Base-by-base conservation (phyloP, 331 rosid species). In the Acacia concinna region DNA sequence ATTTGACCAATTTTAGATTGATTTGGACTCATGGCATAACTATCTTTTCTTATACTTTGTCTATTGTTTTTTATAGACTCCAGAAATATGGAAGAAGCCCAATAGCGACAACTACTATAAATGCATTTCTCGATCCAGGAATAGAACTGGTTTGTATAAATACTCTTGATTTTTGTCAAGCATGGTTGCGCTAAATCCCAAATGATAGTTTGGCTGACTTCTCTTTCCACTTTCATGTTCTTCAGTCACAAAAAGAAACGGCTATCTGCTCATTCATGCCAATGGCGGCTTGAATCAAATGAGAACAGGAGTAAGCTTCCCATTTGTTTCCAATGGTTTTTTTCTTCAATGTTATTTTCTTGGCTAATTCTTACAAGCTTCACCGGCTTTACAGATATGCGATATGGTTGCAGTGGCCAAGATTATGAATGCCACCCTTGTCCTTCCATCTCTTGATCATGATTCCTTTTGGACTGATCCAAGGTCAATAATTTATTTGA, bases 361-460 rank as follows among this genome's bases (percentile, higher is more conserved):
- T 8, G 4, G 78, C 86, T 90, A 75, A 89, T 71, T 23, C 63
- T 15, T 30, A 37, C 9, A 78, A 81, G n/a, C 20, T 35, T 62
- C 25, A 75, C 38, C 76, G 78, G 71, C 68, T 31, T 69, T 82
- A 85, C 94, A 96, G 99, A 93, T 96, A 84, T 96, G 99, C 81
- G 99, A 96, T 77, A 96, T 96, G 99, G 99, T 96, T 82, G 99
- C 97, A 10, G 93, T 91, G 84, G 97, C 99, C 65, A 96, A 89
- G 93, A 86, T 96, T 76, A 89, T 90, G 98, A 93, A 93, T 87
- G 99, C 97, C 67, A 93, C 97, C 4, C 94, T 96, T 49, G 97
- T 96, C 41, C 95, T 96, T 87, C 99, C 99, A 52, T 86, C 91
- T 49, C 95, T 96, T 63, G 99, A 96, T 81, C 99, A 96, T 32